A percentile compares a stretch with the other conserved stretches of the same genome.
phyloP scores from a whole-genome alignment of 305 asterid genomes.

The Solanum hybrid region DNA sequence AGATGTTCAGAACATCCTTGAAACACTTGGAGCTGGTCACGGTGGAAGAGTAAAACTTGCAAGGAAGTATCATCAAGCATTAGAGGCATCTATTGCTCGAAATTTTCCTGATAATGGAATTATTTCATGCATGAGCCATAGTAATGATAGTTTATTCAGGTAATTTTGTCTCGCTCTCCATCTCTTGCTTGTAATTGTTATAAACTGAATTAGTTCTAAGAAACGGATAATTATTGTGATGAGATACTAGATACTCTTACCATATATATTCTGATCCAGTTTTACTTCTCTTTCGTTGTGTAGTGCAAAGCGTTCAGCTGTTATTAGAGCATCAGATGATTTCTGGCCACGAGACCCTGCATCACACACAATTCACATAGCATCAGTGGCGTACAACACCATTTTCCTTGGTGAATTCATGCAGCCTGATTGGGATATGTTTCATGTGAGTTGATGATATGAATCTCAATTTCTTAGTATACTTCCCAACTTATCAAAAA shows the following conservation, averaged over 20 bases:
- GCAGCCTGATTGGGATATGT: slow-evolving; percentile 99
- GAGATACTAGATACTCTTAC: not conserved
- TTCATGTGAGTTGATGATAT: slow-evolving; percentile 52
- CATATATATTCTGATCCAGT: not conserved
- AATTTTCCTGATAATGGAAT: slow-evolving; percentile 84
- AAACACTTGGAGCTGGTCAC: slow-evolving; percentile 87
- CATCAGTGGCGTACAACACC: slow-evolving; percentile 93
- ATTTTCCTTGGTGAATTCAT: slow-evolving; percentile 83
- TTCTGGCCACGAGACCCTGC: slow-evolving; percentile 92
- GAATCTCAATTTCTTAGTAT: not conserved
- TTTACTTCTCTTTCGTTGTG: slow-evolving; percentile 2
- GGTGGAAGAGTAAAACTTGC: slow-evolving; percentile 88
- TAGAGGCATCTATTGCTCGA: slow-evolving; percentile 67
- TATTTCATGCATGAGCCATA: slow-evolving; percentile 92
- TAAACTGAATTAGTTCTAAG: not conserved
- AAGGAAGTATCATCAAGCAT: slow-evolving; percentile 67
- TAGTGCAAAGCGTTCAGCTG: slow-evolving; percentile 68
- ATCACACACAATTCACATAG: slow-evolving; percentile 88
- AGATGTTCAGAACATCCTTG: slow-evolving; percentile 86
- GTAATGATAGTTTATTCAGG: slow-evolving; percentile 86
- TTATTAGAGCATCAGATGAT: slow-evolving; percentile 82
- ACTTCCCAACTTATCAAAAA: not conserved
- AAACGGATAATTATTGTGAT: not conserved
- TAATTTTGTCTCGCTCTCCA: not conserved
- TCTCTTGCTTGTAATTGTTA: not conserved